Conservation (phyloP, 768 basidiomycete species). For the Suillus lakei region DNA sequence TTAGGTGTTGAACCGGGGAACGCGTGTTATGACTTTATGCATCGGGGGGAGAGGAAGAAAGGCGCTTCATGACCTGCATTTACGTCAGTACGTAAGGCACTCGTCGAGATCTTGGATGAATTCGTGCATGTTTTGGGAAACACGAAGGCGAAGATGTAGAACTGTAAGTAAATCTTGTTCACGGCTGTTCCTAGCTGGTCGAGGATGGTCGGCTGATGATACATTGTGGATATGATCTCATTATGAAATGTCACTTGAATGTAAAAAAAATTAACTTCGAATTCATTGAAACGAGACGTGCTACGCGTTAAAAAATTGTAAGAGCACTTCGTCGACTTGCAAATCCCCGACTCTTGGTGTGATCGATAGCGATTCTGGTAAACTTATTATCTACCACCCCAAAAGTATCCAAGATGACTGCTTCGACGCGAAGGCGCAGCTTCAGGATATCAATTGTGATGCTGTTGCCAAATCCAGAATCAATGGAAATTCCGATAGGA, state of each 20-base stretch:
- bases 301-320: neutral
- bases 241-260: neutral
- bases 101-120: conserved; percentile 27
- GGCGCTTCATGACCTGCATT: neutral
- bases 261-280: neutral
- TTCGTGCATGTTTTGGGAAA: neutral
- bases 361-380: too few species aligned
- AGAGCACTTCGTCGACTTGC: neutral
- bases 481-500: too few species aligned
- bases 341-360: neutral
- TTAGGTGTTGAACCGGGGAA: conserved; percentile 84
- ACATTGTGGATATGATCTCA: too few species aligned
- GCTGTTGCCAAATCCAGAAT: too few species aligned
- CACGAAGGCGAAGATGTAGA: neutral
- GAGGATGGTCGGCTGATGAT: neutral
- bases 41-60: conserved; percentile 57
- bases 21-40: conserved; percentile 81
- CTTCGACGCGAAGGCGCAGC: too few species aligned
- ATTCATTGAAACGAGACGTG: neutral
- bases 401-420: too few species aligned
- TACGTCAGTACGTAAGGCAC: neutral
- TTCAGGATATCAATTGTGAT: too few species aligned
- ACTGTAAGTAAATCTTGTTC: neutral
- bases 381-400: too few species aligned
- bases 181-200: neutral